A percentile compares a stretch with the other conserved stretches of the same genome.
Conservation (phyloP, 176 grass and related monocot genomes). For the Coix lacrymajobi region DNA sequence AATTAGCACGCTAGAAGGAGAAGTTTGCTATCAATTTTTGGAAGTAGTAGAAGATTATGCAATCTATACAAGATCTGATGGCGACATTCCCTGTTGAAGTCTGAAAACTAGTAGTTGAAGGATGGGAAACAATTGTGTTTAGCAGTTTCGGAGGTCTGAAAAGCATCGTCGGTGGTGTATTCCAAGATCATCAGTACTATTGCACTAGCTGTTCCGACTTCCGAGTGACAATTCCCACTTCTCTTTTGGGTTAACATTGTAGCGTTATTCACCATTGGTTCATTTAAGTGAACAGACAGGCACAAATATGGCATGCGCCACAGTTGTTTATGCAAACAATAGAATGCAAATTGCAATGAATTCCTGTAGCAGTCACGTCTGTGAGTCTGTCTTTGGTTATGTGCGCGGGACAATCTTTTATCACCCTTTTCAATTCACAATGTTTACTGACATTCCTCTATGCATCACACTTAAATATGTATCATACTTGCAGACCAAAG, state of each 20-base stretch:
- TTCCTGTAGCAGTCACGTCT: not conserved
- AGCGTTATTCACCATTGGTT: not conserved
- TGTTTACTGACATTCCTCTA: not conserved
- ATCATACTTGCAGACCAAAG: conserved; percentile 45
- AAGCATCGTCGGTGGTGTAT: not conserved
- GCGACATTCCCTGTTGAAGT: not conserved
- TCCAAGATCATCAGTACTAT: not conserved
- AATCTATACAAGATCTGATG: not conserved
- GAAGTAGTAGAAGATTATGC: not conserved
- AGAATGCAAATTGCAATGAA: not conserved
- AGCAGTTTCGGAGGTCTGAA: not conserved
- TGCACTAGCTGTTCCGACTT: not conserved
- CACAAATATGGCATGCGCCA: not conserved
- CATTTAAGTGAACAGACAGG: not conserved
- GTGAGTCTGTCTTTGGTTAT: not conserved
- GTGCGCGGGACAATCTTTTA: not conserved
- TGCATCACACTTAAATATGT: not conserved
- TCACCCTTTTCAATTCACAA: not conserved
- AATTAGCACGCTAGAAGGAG: not conserved
- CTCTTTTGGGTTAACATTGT: not conserved
- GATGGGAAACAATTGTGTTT: not conserved
- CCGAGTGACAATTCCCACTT: not conserved
- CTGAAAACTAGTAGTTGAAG: too few species aligned
- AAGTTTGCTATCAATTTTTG: not conserved
- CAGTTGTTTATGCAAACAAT: not conserved